Base-by-base conservation (phyloP, 2,329 filamentous ascomycete species). In the Botrytis elliptica region DNA sequence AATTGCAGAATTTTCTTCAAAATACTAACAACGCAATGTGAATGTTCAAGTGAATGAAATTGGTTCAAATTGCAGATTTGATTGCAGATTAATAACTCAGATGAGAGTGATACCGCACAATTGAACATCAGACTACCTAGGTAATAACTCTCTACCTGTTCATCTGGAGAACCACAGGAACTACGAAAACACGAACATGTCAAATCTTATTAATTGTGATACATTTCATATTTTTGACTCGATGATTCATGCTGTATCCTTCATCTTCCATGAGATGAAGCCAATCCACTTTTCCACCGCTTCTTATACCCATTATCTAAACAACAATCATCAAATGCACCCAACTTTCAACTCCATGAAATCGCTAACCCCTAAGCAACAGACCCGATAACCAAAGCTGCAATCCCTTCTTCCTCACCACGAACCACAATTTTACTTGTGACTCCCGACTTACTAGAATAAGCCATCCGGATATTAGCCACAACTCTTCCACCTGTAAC, bases 371-470 rank as follows among this genome's bases (percentile, higher is more conserved):
- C 65, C 44, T 79, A 81, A 77, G 93, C 91, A 82, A 98, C 91
- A 79, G 93, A 94, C 78, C 90, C 93, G 82, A 98, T 88, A 75
- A 98, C 90, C 83, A 97, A 86, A 75, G 90, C 88, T 75, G 96
- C 94, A 80, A 99, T 90, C 73, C 93, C 93, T 81, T 96, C 93
- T 84, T 99, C 96, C 83, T 99, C 96, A 82, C 92, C 93, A 81
- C 96, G 89, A 75, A 95, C 93, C 70, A 92, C 93, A 79, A 99
- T 94, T 89, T 98, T 98, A 80, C 95, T 97, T 74, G 96, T 98
- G 40, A 98, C 94, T 70, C 96, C 96, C 68, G 91, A 92, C 88
- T 97, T 97, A 79, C 92, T 90, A 75, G 93, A 97, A 84, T 90
- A 98, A 1, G 95, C 96, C 95, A 99, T 97, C 83, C 94, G 90